Evolutionary conservation across 805 yeast species (phyloP), one percentile per base, ranked within the genome.

Genomic region (Ogataea methanolica): DNA sequence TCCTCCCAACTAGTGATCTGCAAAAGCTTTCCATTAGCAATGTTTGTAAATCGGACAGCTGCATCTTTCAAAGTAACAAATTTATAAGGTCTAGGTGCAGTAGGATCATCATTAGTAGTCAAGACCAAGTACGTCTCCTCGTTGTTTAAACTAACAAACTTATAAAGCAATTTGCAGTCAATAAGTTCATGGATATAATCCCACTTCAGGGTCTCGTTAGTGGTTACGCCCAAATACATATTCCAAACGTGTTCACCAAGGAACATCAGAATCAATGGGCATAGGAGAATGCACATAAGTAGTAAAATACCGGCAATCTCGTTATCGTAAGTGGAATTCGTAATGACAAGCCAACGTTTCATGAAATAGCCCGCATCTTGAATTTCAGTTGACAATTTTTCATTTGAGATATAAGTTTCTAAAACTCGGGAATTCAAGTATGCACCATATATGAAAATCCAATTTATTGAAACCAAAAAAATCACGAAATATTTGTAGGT

Each of bases 131-230:
- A 43, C 11, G 9, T 21, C 7, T 15, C 22, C 5, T 11, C 22
- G 4, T 39, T 34, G 15, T 42, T 37, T 9, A 34, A 36, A 6
- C 34, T 14, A 15, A 33, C 51, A 22, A 60, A 47, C 38, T 51
- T 55, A 52, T 62, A 72, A 2, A 75, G 60, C 6, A 61, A 40
- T 0, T 63, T 60, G 8, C 59, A 33, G 15, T 54, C 42, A 2
- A 72, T 56, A 44, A 76, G 59, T 41, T 69, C 63, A 36, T 72
- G 72, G n/a, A 79, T 66, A 26, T 70, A 75, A 15, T 68, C 72
- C 84, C 84, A 79, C 56, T 79, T 79, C 15, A 69, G 72, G 0
- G 73, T 63, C 57, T 79, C 84, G 55, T 76, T 79, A 6, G 84
- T 79, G 26, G 83, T 77, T 12, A 76, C 79, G 1, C 84, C 84